phyloP scores from a whole-genome alignment of 202 grass and related monocot species.

The Brachypodium distachyon region DNA sequence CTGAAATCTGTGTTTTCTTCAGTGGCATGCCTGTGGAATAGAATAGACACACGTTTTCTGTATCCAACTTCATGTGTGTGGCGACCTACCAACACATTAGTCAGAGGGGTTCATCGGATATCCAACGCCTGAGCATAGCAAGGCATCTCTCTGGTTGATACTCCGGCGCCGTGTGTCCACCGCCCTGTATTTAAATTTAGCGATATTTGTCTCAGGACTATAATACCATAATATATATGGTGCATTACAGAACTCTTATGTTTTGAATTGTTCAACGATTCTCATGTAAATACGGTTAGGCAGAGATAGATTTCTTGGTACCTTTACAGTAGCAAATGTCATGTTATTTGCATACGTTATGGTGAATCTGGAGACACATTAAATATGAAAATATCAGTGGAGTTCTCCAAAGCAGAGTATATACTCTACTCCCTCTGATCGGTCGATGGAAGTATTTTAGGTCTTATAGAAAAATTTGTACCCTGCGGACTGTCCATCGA shows the following conservation, averaged over 20 bases:
- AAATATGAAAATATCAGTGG: neutral
- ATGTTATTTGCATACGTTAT: neutral
- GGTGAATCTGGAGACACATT: neutral
- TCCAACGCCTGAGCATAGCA: constrained; percentile 23
- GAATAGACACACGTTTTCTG: too few relatives aligned
- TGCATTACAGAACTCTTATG: neutral
- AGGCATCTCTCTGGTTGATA: constrained; percentile 24
- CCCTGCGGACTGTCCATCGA: constrained; percentile 1
- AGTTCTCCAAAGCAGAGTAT: neutral
- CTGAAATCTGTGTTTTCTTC: too few relatives aligned
- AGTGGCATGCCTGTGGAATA: too few relatives aligned
- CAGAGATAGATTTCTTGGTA: neutral
- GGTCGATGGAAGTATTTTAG: too few relatives aligned
- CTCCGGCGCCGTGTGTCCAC: constrained; percentile 29
- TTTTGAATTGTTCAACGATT: neutral
- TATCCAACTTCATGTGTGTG: too few relatives aligned
- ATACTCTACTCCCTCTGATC: too few relatives aligned
- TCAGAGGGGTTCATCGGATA: constrained; percentile 10
- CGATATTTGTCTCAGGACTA: neutral
- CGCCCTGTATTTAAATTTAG: constrained; percentile 4
- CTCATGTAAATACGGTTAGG: too few relatives aligned
- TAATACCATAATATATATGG: neutral
- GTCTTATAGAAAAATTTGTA: neutral
- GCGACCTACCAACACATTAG: neutral
- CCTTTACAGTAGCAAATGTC: constrained; percentile 1